phyloP scores from a whole-genome alignment of 177 flowering plant genomes.

The Vitis hybrid region DNA sequence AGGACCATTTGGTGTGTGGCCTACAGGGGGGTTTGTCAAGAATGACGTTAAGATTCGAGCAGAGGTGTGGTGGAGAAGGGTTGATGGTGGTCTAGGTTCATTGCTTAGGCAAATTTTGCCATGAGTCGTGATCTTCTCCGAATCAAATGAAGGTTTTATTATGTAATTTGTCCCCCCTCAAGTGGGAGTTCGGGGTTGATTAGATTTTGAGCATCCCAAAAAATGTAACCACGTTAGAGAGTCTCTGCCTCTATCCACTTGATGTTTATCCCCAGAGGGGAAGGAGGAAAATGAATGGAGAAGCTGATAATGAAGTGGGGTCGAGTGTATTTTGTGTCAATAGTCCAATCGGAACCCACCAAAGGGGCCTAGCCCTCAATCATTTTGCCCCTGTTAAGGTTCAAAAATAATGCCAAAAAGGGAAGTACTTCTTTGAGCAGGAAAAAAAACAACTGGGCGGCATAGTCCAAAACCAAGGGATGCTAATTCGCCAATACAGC shows the following conservation, averaged over 20 bases:
- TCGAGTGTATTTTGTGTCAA: constrained; percentile 12
- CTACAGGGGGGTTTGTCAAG: no score
- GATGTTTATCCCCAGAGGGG: constrained; percentile 3
- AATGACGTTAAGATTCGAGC: no score
- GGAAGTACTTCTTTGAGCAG: neutral
- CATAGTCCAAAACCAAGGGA: no score
- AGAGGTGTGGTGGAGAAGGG: no score
- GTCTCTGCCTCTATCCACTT: constrained; percentile 1
- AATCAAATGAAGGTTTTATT: no score
- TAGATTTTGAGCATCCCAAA: neutral
- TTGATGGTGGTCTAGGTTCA: neutral
- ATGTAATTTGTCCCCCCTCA: no score
- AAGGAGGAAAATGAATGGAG: constrained; percentile 1
- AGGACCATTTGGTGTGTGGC: no score
- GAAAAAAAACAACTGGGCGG: no score
- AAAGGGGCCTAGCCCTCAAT: neutral
- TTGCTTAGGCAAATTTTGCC: neutral
- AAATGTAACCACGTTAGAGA: constrained; percentile 7
- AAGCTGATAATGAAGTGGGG: constrained; percentile 7
- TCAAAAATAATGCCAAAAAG: constrained; percentile 3
- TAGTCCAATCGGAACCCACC: constrained; percentile 11
- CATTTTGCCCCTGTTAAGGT: constrained; percentile 1
- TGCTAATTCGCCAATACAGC: no score
- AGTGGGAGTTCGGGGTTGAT: no score
- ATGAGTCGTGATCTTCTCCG: neutral